Conservation (phyloP, 163 green algal genomes). For the Coccomyxa subellipsoidea region DNA sequence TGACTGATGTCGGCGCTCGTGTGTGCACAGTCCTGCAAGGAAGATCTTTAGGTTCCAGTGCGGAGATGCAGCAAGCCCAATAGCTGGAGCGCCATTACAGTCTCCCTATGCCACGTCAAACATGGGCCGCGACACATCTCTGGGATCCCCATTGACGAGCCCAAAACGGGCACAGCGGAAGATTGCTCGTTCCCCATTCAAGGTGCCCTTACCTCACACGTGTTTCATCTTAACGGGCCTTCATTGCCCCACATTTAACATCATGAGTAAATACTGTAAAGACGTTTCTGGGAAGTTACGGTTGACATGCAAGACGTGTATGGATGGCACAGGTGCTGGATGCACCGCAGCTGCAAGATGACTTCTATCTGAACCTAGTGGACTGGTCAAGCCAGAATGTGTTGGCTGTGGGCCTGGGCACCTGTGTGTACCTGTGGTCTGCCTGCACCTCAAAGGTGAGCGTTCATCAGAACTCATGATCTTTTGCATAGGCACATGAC, state of each 20-base stretch:
- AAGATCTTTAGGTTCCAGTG: slow-evolving; percentile 75
- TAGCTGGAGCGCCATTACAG: slow-evolving; percentile 30
- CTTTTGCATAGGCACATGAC: no score
- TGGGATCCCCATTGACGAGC: slow-evolving; percentile 32
- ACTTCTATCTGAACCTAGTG: slow-evolving; percentile 99
- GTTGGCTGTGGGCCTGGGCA: slow-evolving; percentile 91
- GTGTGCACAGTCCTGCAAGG: slow-evolving; percentile 35
- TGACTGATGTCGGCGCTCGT: not conserved
- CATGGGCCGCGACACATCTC: slow-evolving; percentile 41
- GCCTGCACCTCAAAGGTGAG: slow-evolving; percentile 88
- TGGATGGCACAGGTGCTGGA: slow-evolving; percentile 86
- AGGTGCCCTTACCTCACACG: slow-evolving; percentile 53
- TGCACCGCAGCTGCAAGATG: slow-evolving; percentile 89
- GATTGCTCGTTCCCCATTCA: slow-evolving; percentile 93
- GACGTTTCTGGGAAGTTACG: no score
- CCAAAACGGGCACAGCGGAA: slow-evolving; percentile 64
- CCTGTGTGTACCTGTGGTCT: slow-evolving; percentile 97
- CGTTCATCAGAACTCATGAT: not conserved
- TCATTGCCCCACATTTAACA: no score
- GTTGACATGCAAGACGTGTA: no score
- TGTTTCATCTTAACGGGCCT: not conserved
- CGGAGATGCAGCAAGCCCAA: slow-evolving; percentile 53
- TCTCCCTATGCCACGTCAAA: slow-evolving; percentile 57
- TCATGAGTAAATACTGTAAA: no score
- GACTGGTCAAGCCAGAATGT: slow-evolving; percentile 96